These are phyloP conservation scores for Sporobolomyces pararoseus DNA, from an alignment of 768 basidiomycete species.

Conservation along the genomic window DNA sequence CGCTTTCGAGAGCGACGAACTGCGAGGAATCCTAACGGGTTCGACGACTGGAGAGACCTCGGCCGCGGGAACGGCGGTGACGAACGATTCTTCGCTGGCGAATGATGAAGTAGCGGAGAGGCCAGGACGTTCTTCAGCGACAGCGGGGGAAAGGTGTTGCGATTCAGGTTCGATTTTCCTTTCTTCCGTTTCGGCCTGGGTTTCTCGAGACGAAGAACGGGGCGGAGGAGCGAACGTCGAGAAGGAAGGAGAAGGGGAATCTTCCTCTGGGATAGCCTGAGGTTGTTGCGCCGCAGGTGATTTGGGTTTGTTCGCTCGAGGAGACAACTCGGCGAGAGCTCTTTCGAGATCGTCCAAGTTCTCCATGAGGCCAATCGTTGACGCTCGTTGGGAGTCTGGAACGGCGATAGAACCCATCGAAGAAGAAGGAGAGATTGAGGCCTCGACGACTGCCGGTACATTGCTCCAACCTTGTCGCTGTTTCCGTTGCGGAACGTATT, in stretches of 20 bases:
- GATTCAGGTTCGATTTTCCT: background rate
- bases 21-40: slow-evolving; percentile 14
- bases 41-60: slow-evolving; percentile 8
- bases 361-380: slow-evolving; percentile 41
- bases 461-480: slow-evolving; percentile 37
- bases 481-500: slow-evolving; percentile 21
- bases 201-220: slow-evolving; percentile 23
- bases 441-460: slow-evolving; percentile 23
- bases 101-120: background rate
- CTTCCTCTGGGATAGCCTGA: slow-evolving; percentile 7
- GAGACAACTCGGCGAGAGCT: slow-evolving; percentile 44
- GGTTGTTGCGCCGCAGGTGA: slow-evolving; percentile 8
- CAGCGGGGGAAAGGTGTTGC: background rate
- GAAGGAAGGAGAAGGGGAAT: background rate
- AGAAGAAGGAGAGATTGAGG: slow-evolving; percentile 23
- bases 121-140: background rate
- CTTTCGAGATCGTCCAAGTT: slow-evolving; percentile 46
- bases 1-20: slow-evolving; percentile 16
- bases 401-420: slow-evolving; percentile 18
- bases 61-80: slow-evolving; percentile 5
- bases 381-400: slow-evolving; percentile 25
- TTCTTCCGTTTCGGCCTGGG: background rate
- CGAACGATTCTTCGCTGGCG: slow-evolving; percentile 14
- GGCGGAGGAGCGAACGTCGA: slow-evolving; percentile 6
- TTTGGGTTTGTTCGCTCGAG: slow-evolving; percentile 14